A percentile compares a stretch with the other conserved stretches of the same genome.
These are phyloP conservation scores for Blastomyces emzantsi DNA, from an alignment of 2,329 filamentous ascomycete genomes.

Conservation along the genomic window DNA sequence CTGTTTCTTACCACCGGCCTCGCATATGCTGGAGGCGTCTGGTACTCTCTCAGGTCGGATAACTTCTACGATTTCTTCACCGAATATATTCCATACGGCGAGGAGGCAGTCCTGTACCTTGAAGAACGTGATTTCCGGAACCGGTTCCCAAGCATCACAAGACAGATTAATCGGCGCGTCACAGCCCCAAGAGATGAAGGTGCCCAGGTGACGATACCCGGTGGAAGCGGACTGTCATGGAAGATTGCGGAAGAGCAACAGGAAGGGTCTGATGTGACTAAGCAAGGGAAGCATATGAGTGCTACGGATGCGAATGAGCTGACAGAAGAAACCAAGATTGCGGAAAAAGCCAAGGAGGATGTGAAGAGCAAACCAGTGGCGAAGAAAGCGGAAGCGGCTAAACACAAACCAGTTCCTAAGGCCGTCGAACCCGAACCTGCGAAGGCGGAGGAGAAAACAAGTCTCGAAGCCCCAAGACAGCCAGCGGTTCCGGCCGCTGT, in stretches of 20 bases:
- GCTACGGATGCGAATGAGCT: constrained; percentile 24
- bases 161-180: constrained; percentile 37
- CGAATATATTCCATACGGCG: constrained; percentile 88
- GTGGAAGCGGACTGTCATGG: constrained; percentile 78
- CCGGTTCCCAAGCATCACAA: constrained; percentile 57
- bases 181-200: constrained; percentile 43
- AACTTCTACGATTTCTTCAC: constrained; percentile 99
- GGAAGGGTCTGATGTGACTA: constrained; percentile 49
- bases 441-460: constrained; percentile 20
- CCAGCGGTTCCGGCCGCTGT: constrained; percentile 42
- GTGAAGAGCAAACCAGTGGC: constrained; percentile 14
- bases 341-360: constrained; percentile 23
- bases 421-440: constrained; percentile 22
- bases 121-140: constrained; percentile 91
- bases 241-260: constrained; percentile 58
- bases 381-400: constrained; percentile 23
- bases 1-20: constrained; percentile 66
- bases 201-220: constrained; percentile 70
- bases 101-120: constrained; percentile 88
- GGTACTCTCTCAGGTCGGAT: constrained; percentile 87
- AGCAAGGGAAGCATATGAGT: constrained; percentile 43
- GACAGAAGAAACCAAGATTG: constrained; percentile 10
- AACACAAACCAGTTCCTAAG: constrained; percentile 28
- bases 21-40: constrained; percentile 79
- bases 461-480: constrained; percentile 25